phyloP scores from a whole-genome alignment of 225 moss, liverwort and hornwort species.

The Anthoceros angustus region DNA sequence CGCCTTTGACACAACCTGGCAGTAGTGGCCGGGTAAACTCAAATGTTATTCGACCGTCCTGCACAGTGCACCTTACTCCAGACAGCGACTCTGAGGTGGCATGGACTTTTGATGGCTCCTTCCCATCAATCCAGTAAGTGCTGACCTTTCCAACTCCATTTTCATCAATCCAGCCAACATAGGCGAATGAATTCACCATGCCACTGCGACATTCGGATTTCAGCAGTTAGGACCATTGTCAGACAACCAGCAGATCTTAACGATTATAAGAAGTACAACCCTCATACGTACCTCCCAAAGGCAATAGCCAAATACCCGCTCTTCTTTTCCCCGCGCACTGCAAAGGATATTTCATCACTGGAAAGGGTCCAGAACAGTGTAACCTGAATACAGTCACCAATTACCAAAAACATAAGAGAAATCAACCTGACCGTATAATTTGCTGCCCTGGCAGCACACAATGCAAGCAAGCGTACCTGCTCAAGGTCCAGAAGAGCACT shows the following conservation, averaged over 20 bases:
- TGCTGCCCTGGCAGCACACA: background rate
- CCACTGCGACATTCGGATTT: constrained; percentile 40
- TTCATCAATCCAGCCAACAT: constrained; percentile 88
- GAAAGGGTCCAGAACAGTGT: constrained; percentile 86
- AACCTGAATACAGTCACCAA: constrained; percentile 18
- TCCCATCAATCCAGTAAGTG: constrained; percentile 95
- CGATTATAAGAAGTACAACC: background rate
- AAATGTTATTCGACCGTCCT: constrained; percentile 68
- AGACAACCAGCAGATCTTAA: background rate
- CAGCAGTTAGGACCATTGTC: constrained; percentile 7
- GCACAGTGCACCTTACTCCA: constrained; percentile 62
- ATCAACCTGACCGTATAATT: background rate
- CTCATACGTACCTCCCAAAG: constrained; percentile 41
- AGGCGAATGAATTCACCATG: constrained; percentile 96
- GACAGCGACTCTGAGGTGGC: constrained; percentile 60
- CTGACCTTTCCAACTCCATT: constrained; percentile 50
- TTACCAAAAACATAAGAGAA: background rate
- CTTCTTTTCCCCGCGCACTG: constrained; percentile 89
- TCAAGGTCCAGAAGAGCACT: constrained; percentile 63
- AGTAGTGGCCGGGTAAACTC: constrained; percentile 87
- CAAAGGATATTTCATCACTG: constrained; percentile 59
- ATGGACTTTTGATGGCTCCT: constrained; percentile 72
- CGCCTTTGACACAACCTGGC: constrained; percentile 63
- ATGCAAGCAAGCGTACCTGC: constrained; percentile 26
- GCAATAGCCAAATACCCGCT: constrained; percentile 91